Evolutionary conservation across 176 grass and related monocot genomes (phyloP).

Genomic region (Carex cristatella): DNA sequence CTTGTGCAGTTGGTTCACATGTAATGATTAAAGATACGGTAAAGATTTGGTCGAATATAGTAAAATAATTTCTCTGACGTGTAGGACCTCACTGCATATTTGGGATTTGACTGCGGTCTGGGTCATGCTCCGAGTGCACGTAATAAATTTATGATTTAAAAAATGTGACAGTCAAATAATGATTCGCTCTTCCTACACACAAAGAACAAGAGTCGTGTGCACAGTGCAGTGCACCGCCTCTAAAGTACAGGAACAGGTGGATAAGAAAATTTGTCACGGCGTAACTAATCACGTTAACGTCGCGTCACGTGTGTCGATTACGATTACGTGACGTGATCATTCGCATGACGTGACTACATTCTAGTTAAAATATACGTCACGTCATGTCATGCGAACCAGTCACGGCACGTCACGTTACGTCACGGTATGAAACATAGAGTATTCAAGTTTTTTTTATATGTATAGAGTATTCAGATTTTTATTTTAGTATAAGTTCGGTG

Average conservation of each 20-base stretch:
- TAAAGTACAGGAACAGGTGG: not conserved
- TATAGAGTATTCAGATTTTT: too few relatives aligned
- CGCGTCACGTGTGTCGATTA: too few relatives aligned
- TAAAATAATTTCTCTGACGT: not conserved
- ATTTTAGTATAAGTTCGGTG: too few relatives aligned
- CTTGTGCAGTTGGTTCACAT: not conserved
- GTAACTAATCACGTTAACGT: too few relatives aligned
- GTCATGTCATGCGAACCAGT: too few relatives aligned
- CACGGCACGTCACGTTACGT: too few relatives aligned
- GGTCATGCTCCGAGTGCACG: not conserved
- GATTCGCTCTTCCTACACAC: not conserved
- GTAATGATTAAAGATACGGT: not conserved
- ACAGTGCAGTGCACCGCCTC: not conserved
- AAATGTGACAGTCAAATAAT: not conserved
- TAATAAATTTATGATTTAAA: not conserved
- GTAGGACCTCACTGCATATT: not conserved
- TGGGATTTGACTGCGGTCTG: not conserved
- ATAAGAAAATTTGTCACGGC: not conserved
- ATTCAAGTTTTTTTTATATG: too few relatives aligned
- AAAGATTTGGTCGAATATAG: not conserved
- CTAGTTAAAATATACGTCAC: too few relatives aligned
- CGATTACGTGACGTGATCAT: too few relatives aligned
- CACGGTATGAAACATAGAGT: too few relatives aligned
- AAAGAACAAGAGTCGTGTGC: not conserved
- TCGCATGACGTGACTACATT: too few relatives aligned